phyloP scores from a whole-genome alignment of 108 stramenopile genomes.

The Conticribra weissflogii region DNA sequence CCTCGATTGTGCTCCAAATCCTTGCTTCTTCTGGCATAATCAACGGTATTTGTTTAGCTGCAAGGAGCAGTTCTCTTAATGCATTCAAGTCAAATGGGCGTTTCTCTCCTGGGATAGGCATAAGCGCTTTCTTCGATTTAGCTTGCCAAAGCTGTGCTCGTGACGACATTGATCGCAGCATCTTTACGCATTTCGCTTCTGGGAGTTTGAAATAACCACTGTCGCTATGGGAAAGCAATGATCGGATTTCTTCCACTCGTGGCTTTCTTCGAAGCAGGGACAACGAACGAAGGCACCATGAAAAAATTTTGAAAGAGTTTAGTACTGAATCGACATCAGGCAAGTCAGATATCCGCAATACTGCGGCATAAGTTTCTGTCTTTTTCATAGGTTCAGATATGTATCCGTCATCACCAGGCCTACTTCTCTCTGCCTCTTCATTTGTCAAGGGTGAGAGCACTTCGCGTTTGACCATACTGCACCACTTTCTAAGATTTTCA shows the following conservation, averaged over 20 bases:
- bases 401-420: conserved; percentile 45
- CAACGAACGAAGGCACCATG: conserved; percentile 65
- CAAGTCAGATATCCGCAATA: conserved; percentile 57
- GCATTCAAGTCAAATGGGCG: conserved; percentile 47
- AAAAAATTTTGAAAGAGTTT: conserved; percentile 65
- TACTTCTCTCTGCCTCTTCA: conserved; percentile 49
- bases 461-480: conserved; percentile 54
- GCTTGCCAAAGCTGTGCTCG: conserved; percentile 60
- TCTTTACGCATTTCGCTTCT: conserved; percentile 70
- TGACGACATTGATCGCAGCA: conserved; percentile 62
- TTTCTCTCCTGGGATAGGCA: conserved; percentile 53
- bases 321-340: conserved; percentile 57
- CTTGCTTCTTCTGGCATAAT: conserved; percentile 53
- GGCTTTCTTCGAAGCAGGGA: conserved; percentile 56
- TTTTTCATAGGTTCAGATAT: conserved; percentile 52
- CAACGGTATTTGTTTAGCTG: conserved; percentile 54
- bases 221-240: conserved; percentile 48
- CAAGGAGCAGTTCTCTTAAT: conserved; percentile 51
- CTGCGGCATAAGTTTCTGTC: conserved; percentile 47
- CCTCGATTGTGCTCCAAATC: conserved; percentile 62
- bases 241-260: conserved; percentile 49
- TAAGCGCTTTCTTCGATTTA: conserved; percentile 62
- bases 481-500: conserved; percentile 58
- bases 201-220: conserved; percentile 51
- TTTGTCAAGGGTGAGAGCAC: conserved; percentile 55